Evolutionary conservation across 148 eudicot genomes (phyloP).

Genomic region (Diospyros lotus): DNA sequence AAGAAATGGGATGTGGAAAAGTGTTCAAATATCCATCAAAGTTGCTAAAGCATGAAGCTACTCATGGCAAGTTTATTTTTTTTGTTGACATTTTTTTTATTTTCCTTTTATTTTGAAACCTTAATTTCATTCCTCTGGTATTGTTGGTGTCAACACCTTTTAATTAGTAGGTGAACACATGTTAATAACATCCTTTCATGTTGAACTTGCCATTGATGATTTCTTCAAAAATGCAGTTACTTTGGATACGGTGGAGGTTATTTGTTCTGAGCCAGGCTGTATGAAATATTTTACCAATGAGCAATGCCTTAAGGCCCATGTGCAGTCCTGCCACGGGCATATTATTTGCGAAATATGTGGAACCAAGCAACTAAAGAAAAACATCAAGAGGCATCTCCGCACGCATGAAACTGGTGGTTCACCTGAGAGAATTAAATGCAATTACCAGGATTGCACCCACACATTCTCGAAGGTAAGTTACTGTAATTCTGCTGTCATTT

Average conservation of each 20-base stretch:
- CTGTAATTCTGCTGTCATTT: background rate
- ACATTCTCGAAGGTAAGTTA: slow-evolving; percentile 69
- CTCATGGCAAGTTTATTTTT: slow-evolving; percentile 51
- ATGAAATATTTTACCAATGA: slow-evolving; percentile 64
- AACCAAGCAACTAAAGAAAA: slow-evolving; percentile 74
- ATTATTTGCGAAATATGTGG: slow-evolving; percentile 78
- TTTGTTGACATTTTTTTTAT: background rate
- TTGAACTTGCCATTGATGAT: background rate
- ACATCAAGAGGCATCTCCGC: slow-evolving; percentile 75
- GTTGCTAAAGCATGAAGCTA: slow-evolving; percentile 60
- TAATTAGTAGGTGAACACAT: background rate
- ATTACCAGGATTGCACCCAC: slow-evolving; percentile 54
- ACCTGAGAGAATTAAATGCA: slow-evolving; percentile 49
- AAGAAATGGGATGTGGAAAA: slow-evolving; percentile 81
- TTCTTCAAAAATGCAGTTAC: slow-evolving; percentile 42
- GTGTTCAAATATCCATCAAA: slow-evolving; percentile 63
- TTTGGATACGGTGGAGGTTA: slow-evolving; percentile 59
- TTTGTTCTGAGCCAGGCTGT: slow-evolving; percentile 78
- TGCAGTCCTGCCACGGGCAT: slow-evolving; percentile 62
- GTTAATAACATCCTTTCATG: background rate
- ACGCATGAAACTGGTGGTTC: slow-evolving; percentile 45
- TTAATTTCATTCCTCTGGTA: background rate
- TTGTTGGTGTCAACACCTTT: background rate
- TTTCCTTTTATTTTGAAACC: background rate
- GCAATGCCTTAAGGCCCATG: slow-evolving; percentile 66